Percentiles rank a stretch among this genome's conserved stretches.
These are phyloP conservation scores for Tanozyma kutaoensis DNA, from an alignment of 805 yeast genomes.

Conservation along the genomic window DNA sequence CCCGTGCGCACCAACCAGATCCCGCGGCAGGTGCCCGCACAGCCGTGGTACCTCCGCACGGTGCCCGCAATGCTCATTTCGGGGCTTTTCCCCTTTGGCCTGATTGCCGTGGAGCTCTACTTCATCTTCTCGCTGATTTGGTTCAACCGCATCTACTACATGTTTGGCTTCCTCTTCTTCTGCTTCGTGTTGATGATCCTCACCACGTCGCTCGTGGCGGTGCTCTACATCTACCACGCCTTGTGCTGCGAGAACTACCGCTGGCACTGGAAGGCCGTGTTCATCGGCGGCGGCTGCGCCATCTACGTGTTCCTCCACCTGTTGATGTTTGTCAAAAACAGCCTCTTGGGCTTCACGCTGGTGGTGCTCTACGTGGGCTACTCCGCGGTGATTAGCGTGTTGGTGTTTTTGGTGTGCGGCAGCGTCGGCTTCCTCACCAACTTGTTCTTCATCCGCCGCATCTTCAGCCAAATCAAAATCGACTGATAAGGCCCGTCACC, in stretches of 20 bases:
- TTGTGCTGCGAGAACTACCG: slow-evolving; percentile 84
- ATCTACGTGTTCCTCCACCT: slow-evolving; percentile 78
- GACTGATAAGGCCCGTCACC: no score
- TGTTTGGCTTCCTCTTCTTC: slow-evolving; percentile 93
- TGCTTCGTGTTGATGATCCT: slow-evolving; percentile 73
- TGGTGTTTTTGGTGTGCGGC: slow-evolving; percentile 77
- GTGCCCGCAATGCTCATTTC: slow-evolving; percentile 57
- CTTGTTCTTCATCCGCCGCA: slow-evolving; percentile 60
- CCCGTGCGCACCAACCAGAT: slow-evolving; percentile 93
- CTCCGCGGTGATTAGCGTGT: slow-evolving; percentile 53
- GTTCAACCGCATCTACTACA: slow-evolving; percentile 88
- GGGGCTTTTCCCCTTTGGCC: slow-evolving; percentile 90
- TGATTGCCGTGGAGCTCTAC: slow-evolving; percentile 89
- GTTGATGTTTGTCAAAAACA: slow-evolving; percentile 20
- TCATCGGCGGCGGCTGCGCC: slow-evolving; percentile 83
- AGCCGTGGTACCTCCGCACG: slow-evolving; percentile 71
- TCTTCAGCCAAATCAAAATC: slow-evolving; percentile 77
- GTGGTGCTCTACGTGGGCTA: slow-evolving; percentile 75
- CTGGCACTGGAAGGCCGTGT: slow-evolving; percentile 94
- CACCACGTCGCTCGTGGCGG: slow-evolving; percentile 71
- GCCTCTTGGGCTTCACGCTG: slow-evolving; percentile 56
- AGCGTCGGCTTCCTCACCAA: slow-evolving; percentile 72
- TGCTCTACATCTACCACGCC: slow-evolving; percentile 70
- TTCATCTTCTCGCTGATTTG: slow-evolving; percentile 84
- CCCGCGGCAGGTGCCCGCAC: slow-evolving; percentile 90